Evolutionary conservation across 1,139 yeast genomes (phyloP), one percentile per base, ranked within the genome.

Genomic region (Pichia sp.): DNA sequence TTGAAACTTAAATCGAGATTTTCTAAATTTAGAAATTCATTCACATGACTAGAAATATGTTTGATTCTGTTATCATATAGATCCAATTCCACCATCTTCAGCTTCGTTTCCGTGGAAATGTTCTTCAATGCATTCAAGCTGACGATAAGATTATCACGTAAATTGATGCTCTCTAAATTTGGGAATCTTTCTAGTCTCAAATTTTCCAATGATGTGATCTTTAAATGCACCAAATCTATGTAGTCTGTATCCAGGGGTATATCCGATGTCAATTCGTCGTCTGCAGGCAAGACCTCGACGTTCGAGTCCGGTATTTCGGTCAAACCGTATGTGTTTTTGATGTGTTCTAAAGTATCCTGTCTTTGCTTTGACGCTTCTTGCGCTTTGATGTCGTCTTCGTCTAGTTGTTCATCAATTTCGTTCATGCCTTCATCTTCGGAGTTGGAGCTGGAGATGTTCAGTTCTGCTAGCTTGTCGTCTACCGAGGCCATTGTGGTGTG

Each of bases 51-150:
- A 15, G 93, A 85, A 46, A 93, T 88, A 62, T 91, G 97, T 53
- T 85, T 81, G 56, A 94, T 85, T 57, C 96, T 72, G 67, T 94
- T 94, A 67, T 94, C 99, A 63, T 94, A 94, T 33, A 91, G 73
- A 64, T 93, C 99, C 54, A 94, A 70, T 55, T 90, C 96, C 56
- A 80, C 87, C 57, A 93, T 59, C 0, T 72, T 72, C 1, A 74
- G 79, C 24, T 77, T 75, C 33, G 42, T 19, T 6, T 36, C 18
- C 18, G 60, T 65, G 1, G 75, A 72, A 19, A 91, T 63, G 3
- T 73, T 78, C 53, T 83, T 88, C 14, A 90, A 72, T 14, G 82
- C 94, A 40, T 82, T 78, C 42, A 91, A 75, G 18, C 86, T 79
- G 31, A 87, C 82, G 39, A 94, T 71, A 52, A 89, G 70, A 65